Evolutionary conservation across 2,329 filamentous ascomycete genomes (phyloP), one percentile per base, ranked within the genome.

Genomic region (Amesomyces nigricolor): DNA sequence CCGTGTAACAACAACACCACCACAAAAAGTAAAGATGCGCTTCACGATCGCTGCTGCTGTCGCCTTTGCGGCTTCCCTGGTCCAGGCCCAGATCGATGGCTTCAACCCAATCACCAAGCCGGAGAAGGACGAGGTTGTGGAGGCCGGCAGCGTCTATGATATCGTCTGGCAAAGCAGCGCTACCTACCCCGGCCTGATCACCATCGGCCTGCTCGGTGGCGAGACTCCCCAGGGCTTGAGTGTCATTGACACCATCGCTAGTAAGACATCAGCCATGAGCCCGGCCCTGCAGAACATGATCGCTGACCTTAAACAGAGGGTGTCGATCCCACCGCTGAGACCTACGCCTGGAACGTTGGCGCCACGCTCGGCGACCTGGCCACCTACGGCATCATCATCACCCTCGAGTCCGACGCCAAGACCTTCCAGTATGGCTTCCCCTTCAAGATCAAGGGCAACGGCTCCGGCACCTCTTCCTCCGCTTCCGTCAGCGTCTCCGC

Each of bases 401-500:
- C 68, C 59, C 73, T 77, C 37, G 75, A 79, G 62, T 70, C 68
- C 60, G 66, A 82, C 71, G 52, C 71, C 19, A 60, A 48, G 10
- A 70, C 76, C 66, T 82, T 80, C 76, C 81, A 86, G 76, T 85
- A 78, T 76, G 82, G 80, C 54, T 78, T 77, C 73, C 80, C 80
- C 63, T 86, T 86, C 75, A 63, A 72, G 65, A 81, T 83, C 65
- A 65, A 66, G 53, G 71, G 66, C 46, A 66, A 58, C 45, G 64
- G 61, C 61, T 54, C 58, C 54, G 32, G 57, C 48, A 45, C 51
- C 54, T 17, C 55, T 2, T 37, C 60, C 54, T 56, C 67, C 58
- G 58, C 60, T 5, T 26, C 22, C 22, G 22, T 6, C 50, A 59
- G 58, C 58, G 51, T 62, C 58, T 59, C 70, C 50, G 63, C 68